Evolutionary conservation across 1,284 basidiomycete species (phyloP), one percentile per base, ranked within the genome.

Genomic region (Leccinum holopus): DNA sequence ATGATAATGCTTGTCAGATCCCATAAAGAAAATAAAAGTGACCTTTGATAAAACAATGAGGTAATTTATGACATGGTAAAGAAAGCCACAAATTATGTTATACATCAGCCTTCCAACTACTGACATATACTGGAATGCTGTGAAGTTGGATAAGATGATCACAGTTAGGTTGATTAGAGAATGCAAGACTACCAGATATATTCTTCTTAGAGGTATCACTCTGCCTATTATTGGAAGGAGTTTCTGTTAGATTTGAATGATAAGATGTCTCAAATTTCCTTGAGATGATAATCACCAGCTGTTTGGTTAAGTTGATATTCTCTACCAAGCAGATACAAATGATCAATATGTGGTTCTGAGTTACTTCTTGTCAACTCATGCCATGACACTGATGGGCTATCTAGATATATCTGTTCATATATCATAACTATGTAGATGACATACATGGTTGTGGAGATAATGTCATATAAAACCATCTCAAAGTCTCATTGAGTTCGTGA

Each of bases 401-500:
- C 51, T 30, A 53, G 51, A 3, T 53, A 14, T 28, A 53, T 53
- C 51, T 30, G 9, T 53, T 32, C 9, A 8, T 16, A 6, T 53
- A 53, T 53, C 25, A 53, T 32, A 53, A 53, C 12, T 53, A 30
- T 53, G 51, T 32, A 32, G 16, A 53, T 16, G 11, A 8, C 12
- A 53, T 32, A 53, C 51, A 53, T 53, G 51, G 8, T 16, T 53
- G 28, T n/a, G 8, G 10, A 53, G 28, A 32, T 10, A 53, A 53
- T 53, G 28, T 14, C 12, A 53, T 18, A 53, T 53, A 53, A 53
- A 28, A 6, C 51, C 8, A 53, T 53, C 51, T 9, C 51, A 53
- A 53, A 53, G 51, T 53, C 51, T 53, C 51, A 53, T 53, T 53
- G 51, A 53, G 9, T 53, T 18, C 16, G 75, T 75, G 12, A 3